Conservation (phyloP, 176 grass and related monocot species). For the Oryza nivara region DNA sequence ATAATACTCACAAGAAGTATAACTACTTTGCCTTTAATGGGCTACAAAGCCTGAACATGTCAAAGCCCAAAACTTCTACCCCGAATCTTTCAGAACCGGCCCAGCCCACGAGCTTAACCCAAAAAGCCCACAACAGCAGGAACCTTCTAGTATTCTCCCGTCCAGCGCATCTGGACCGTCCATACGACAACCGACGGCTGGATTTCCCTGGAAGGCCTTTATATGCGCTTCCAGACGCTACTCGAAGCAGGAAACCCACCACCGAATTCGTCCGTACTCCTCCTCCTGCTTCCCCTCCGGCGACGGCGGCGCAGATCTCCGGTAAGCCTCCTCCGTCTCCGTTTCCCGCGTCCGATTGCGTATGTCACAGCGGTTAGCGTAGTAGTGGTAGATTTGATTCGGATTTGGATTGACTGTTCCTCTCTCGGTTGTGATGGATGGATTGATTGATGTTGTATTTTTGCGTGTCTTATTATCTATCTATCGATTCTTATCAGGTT, state of each 20-base stretch:
- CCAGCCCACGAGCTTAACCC: neutral
- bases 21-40: neutral
- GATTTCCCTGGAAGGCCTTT: neutral
- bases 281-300: constrained; percentile 32
- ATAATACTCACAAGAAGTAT: too few relatives aligned
- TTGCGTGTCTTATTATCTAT: constrained; percentile 11
- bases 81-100: neutral
- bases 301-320: constrained; percentile 37
- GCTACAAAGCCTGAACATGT: neutral
- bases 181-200: neutral
- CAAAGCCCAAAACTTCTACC: neutral
- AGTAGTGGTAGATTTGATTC: neutral
- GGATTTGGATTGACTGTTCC: neutral
- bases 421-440: neutral
- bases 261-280: neutral
- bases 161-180: neutral
- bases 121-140: neutral
- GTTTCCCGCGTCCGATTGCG: neutral
- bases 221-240: constrained; percentile 42
- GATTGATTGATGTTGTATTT: constrained; percentile 47
- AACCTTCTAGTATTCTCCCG: constrained; percentile 46
- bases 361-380: neutral
- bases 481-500: constrained; percentile 47
- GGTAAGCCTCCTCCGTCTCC: constrained; percentile 34
- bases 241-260: constrained; percentile 14